phyloP scores from a whole-genome alignment of 192 early-diverging fungal species.

The Gryganskiella cystojenkinii region DNA sequence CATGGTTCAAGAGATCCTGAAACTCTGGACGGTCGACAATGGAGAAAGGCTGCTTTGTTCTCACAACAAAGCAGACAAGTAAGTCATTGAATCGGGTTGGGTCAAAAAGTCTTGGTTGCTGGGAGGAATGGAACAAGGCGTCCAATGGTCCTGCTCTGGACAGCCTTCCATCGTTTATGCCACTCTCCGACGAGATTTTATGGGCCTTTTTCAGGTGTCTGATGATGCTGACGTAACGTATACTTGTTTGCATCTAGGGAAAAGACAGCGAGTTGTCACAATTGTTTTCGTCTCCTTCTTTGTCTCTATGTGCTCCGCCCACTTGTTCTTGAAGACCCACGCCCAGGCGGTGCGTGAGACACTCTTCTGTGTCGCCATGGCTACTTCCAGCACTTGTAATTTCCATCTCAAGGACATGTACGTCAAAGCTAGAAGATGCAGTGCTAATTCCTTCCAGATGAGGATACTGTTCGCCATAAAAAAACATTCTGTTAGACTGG shows the following conservation, averaged over 20 bases:
- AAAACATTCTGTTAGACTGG: no score
- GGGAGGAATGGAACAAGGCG: slow-evolving; percentile 1
- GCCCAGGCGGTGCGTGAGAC: not conserved
- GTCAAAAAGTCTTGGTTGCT: slow-evolving; percentile 6
- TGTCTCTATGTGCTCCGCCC: not conserved
- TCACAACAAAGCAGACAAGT: slow-evolving; percentile 17
- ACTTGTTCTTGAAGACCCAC: slow-evolving; percentile 19
- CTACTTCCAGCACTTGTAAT: slow-evolving; percentile 4
- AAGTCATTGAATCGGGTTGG: slow-evolving; percentile 16
- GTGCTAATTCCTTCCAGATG: not conserved
- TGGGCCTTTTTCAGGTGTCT: slow-evolving; percentile 3
- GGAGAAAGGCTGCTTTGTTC: slow-evolving; percentile 18
- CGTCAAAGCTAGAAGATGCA: not conserved
- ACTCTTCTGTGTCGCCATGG: not conserved
- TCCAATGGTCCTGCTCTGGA: slow-evolving; percentile 18
- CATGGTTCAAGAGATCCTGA: slow-evolving; percentile 20
- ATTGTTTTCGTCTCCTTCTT: not conserved
- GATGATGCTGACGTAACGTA: slow-evolving; percentile 8
- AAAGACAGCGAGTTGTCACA: slow-evolving; percentile 4
- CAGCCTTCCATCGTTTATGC: slow-evolving; percentile 18
- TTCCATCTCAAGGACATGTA: not conserved
- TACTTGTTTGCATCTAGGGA: slow-evolving; percentile 6
- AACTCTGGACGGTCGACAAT: slow-evolving; percentile 9
- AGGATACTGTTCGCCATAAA: no score
- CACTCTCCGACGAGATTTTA: slow-evolving; percentile 4